Evolutionary conservation across 164 flowering plant species (phyloP), one percentile per base, ranked within the genome.

Genomic region (Umbellularia californica): DNA sequence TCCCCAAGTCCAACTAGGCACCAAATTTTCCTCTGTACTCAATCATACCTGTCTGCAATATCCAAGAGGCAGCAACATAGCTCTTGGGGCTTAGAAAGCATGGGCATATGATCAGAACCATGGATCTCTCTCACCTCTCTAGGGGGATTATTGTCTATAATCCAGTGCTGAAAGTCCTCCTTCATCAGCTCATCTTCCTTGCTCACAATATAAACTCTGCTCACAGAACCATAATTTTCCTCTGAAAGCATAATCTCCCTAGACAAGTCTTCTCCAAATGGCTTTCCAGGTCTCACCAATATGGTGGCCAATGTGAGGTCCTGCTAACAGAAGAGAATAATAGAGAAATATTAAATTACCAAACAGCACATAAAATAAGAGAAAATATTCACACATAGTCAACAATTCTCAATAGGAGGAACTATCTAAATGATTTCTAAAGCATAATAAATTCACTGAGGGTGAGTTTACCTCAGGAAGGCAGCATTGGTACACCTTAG

Each of bases 61-160:
- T 78, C 81, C 12, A 62, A 50, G 20, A 86, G 76, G 55, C 50
- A 72, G 3, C 65, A 7, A 73, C 35, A 80, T 1, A 86, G 78
- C 63, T 81, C 82, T 10, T 50, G 19, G 4, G 88, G 84, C 47
- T 78, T 85, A 12, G 85, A 77, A 14, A 86, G 68, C 91, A 86
- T 88, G 24, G 51, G 72, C 89, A 88, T 86, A 41, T 76, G 78
- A 51, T 76, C 78, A 52, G 78, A 12, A 6, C 81, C 87, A 1
- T 24, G 5, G 1, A 88, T 82, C 69, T 75, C 78, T 52, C 41
- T 74, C 19, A 85, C 86, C 25, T 83, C 85, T 1, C 82, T 64
- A 0, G 79, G 27, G 14, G 85, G 85, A 68, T 74, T 50, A 19
- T 70, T 77, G 11, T 68, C 71, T 7, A 77, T 80, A 66, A 78